Percentiles rank a stretch among this genome's conserved stretches.
phyloP scores from a whole-genome alignment of 2,329 filamentous ascomycete species.

The Neonectria neomacrospora region DNA sequence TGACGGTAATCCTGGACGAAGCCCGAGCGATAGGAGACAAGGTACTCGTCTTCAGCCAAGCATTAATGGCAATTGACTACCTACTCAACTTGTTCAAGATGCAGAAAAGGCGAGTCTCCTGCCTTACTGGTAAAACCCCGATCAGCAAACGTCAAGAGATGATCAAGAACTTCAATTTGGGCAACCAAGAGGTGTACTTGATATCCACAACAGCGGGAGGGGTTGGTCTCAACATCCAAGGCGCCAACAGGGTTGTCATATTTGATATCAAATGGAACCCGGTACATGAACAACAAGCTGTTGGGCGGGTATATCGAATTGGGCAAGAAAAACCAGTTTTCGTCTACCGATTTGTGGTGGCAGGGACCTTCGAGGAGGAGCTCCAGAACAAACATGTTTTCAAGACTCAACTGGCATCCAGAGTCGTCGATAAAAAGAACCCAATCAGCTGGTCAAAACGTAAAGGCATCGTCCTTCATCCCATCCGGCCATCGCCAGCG shows the following conservation, averaged over 20 bases:
- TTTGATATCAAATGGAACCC: constrained; percentile 89
- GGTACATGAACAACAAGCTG: constrained; percentile 83
- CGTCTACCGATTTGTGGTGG: constrained; percentile 84
- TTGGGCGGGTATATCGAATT: constrained; percentile 86
- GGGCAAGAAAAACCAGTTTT: constrained; percentile 84
- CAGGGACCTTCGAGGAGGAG: constrained; percentile 81
- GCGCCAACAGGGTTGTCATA: constrained; percentile 87
- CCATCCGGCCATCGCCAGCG: constrained; percentile 63
- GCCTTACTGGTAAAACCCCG: constrained; percentile 75
- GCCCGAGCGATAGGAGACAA: constrained; percentile 74
- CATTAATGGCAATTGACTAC: constrained; percentile 75
- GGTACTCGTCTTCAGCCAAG: constrained; percentile 83
- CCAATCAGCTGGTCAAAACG: constrained; percentile 73
- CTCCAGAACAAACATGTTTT: constrained; percentile 81
- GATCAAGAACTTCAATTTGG: constrained; percentile 76
- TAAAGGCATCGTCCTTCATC: constrained; percentile 66
- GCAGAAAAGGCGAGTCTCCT: constrained; percentile 60
- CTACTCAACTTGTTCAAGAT: constrained; percentile 67
- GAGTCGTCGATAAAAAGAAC: constrained; percentile 87
- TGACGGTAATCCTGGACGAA: constrained; percentile 76
- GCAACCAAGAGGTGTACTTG: constrained; percentile 70
- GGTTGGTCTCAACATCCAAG: constrained; percentile 83
- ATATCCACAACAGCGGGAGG: constrained; percentile 88
- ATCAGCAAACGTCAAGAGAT: constrained; percentile 68
- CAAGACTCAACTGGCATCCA: constrained; percentile 82